Percentiles rank a stretch among this genome's conserved stretches.
phyloP scores from a whole-genome alignment of 2,329 filamentous ascomycete genomes.

The Beauveria sp. region DNA sequence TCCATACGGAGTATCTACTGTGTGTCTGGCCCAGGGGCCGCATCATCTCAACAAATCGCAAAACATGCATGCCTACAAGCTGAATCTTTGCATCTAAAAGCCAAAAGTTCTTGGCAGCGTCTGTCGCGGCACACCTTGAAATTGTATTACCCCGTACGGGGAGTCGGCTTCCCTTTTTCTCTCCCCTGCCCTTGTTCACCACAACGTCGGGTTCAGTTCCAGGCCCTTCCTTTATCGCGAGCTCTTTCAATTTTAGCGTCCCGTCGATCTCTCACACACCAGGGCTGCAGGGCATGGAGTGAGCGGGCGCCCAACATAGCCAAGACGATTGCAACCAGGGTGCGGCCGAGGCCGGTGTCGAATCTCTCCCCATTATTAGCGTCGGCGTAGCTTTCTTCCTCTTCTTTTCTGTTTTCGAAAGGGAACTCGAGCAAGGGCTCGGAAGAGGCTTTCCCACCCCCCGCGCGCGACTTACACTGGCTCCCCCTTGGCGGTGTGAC shows the following conservation, averaged over 20 bases:
- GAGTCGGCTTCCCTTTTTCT: not conserved
- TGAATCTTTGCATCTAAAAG: not conserved
- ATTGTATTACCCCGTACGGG: no score
- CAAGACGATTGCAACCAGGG: no score
- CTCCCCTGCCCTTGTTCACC: not conserved
- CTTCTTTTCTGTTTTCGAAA: not conserved
- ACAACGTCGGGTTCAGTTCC: no score
- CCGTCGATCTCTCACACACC: not conserved
- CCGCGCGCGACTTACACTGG: not conserved
- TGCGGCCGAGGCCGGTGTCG: no score
- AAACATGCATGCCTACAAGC: not conserved
- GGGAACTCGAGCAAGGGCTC: no score
- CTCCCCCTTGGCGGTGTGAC: no score
- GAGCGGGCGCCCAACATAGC: no score
- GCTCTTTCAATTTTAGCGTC: not conserved
- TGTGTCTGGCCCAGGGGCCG: no score
- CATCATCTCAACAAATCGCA: not conserved
- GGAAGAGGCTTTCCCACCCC: not conserved
- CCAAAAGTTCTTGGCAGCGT: not conserved
- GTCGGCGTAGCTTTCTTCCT: not conserved
- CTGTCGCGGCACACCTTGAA: not conserved
- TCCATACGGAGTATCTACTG: no score
- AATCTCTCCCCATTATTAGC: not conserved
- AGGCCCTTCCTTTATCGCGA: no score
- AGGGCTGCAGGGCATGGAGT: no score